Conservation (phyloP, 768 basidiomycete species). For the Inosperma sp. region DNA sequence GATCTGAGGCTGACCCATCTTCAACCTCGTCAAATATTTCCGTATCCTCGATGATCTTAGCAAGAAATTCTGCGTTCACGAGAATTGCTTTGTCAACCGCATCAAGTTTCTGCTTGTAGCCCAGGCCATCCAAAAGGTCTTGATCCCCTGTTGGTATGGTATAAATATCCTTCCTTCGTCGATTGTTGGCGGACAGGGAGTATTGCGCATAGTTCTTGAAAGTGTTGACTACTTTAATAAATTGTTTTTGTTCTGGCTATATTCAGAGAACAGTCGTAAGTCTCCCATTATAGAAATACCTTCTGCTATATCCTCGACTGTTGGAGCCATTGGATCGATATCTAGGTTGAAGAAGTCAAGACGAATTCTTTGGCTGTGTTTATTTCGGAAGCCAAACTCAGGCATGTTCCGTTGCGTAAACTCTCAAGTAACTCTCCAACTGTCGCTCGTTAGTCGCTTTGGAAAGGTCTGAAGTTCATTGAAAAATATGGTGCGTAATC, state of each 20-base stretch:
- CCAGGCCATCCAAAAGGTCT: conserved; percentile 58
- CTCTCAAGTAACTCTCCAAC: too few species aligned
- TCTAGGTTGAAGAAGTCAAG: not conserved
- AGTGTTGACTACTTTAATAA: conserved; percentile 68
- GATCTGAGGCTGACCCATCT: conserved; percentile 26
- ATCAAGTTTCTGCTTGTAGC: conserved; percentile 75
- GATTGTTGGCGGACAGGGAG: conserved; percentile 54
- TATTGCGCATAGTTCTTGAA: conserved; percentile 75
- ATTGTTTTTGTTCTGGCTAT: conserved; percentile 61
- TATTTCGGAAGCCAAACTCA: too few species aligned
- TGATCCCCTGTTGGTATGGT: conserved; percentile 66
- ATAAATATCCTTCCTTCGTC: conserved; percentile 73
- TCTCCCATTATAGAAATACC: conserved; percentile 5
- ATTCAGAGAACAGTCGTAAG: conserved; percentile 1
- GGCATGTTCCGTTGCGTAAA: too few species aligned
- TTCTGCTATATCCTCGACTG: conserved; percentile 11
- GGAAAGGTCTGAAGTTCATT: too few species aligned
- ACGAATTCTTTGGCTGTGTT: conserved; percentile 7
- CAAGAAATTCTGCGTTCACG: conserved; percentile 74
- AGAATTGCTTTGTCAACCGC: conserved; percentile 78
- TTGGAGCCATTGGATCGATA: not conserved
- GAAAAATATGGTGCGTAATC: not conserved
- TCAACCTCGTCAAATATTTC: conserved; percentile 70
- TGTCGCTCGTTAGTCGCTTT: too few species aligned
- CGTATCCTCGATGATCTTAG: conserved; percentile 68